Percentiles rank a stretch among this genome's conserved stretches.
These are phyloP conservation scores for Postia placenta DNA, from an alignment of 768 basidiomycete species.

Conservation along the genomic window DNA sequence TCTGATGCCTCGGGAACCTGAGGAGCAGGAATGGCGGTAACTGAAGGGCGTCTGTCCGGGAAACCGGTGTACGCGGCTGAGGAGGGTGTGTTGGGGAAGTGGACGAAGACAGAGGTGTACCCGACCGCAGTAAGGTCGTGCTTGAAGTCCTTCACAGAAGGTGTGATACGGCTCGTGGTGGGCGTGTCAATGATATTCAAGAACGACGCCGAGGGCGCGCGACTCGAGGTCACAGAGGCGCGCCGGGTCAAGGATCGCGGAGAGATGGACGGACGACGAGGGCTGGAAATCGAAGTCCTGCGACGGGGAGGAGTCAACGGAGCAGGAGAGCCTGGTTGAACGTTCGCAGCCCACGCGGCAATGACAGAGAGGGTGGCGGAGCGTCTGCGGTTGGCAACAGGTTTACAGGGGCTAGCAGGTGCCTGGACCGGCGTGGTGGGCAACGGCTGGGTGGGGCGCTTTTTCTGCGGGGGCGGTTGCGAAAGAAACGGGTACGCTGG, in stretches of 20 bases:
- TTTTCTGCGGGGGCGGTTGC: conserved; percentile 25
- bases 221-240: conserved; percentile 33
- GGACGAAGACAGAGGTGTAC: conserved; percentile 62
- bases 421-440: conserved; percentile 19
- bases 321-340: conserved; percentile 64
- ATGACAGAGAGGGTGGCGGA: conserved; percentile 47
- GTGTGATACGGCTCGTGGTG: conserved; percentile 31
- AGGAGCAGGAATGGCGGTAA: conserved; percentile 9
- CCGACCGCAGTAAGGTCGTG: conserved; percentile 55
- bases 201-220: conserved; percentile 41
- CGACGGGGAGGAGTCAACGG: conserved; percentile 29
- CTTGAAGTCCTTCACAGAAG: conserved; percentile 40
- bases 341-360: conserved; percentile 54
- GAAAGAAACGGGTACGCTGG: conserved; percentile 24
- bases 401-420: conserved; percentile 8
- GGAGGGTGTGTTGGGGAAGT: conserved; percentile 46
- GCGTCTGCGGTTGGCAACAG: conserved; percentile 21
- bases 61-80: conserved; percentile 7
- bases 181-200: conserved; percentile 38
- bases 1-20: conserved; percentile 10
- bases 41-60: conserved; percentile 14
- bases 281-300: conserved; percentile 19
- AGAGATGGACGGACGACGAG: conserved; percentile 28
- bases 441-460: conserved; percentile 21
- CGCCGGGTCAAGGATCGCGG: conserved; percentile 20